Evolutionary conservation across 345 rosid genomes (phyloP).

Genomic region (Clausena lansium): DNA sequence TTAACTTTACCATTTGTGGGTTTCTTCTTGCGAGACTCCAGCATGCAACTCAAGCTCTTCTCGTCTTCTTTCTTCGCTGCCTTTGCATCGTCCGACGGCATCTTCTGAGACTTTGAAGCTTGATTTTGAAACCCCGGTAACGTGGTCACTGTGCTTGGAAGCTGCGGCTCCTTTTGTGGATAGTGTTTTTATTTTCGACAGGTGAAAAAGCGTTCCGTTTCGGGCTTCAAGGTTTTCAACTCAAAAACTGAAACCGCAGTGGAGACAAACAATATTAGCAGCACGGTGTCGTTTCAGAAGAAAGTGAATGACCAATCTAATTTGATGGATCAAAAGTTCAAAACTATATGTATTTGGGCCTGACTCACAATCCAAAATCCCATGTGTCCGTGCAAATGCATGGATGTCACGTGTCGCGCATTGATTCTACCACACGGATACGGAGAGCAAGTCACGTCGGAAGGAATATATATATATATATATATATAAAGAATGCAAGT

Average conservation of each 20-base stretch:
- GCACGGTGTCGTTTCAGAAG: not conserved
- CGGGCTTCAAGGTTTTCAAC: not conserved
- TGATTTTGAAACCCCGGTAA: constrained; percentile 1
- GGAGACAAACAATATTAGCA: not conserved
- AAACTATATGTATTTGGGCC: not conserved
- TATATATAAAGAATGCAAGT: not conserved
- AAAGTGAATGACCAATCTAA: not conserved
- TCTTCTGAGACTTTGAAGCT: constrained; percentile 15
- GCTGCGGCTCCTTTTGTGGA: not conserved
- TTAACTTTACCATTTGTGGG: constrained; percentile 37
- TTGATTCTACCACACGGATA: not conserved
- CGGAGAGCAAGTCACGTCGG: not conserved
- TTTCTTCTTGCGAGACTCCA: constrained; percentile 46
- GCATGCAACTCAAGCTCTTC: constrained; percentile 52
- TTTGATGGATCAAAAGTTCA: not conserved
- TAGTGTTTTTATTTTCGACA: not conserved
- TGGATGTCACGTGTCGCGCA: not conserved
- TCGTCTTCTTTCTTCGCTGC: constrained; percentile 38
- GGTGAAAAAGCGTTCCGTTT: not conserved
- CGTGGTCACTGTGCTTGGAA: not conserved
- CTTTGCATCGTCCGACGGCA: constrained; percentile 64
- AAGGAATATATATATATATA: not conserved
- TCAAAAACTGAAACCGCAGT: too few species aligned
- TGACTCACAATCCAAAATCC: not conserved
- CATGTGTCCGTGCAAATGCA: not conserved